A percentile compares a stretch with the other conserved stretches of the same genome.
phyloP scores from a whole-genome alignment of 345 rosid species.

The Acer saccharum region DNA sequence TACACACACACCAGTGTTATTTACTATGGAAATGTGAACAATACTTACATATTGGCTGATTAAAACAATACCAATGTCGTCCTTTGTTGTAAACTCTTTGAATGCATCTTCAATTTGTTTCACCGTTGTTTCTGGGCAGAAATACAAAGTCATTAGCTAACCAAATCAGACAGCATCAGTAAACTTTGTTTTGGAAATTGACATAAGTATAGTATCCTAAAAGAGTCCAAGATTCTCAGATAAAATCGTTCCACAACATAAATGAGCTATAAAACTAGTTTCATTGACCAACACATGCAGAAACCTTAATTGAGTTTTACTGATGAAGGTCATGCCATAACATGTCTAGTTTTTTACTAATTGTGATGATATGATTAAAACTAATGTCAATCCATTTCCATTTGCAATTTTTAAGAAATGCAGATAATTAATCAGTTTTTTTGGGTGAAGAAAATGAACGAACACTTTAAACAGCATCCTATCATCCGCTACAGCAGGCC shows the following conservation, averaged over 20 bases:
- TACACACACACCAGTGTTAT: not conserved
- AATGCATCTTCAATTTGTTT: constrained; percentile 84
- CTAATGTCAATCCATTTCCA: not conserved
- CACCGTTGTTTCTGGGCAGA: constrained; percentile 65
- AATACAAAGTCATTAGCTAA: constrained; percentile 15
- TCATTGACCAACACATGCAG: not conserved
- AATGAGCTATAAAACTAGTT: not conserved
- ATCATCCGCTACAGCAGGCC: not conserved
- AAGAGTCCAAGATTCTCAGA: not conserved
- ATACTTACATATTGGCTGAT: constrained; percentile 86
- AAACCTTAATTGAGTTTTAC: too few species aligned
- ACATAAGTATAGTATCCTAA: not conserved
- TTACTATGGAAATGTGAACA: not conserved
- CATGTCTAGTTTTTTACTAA: too few species aligned
- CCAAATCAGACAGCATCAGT: not conserved
- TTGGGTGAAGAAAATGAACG: not conserved
- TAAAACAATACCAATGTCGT: constrained; percentile 74
- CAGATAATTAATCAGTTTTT: not conserved
- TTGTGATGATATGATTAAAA: not conserved
- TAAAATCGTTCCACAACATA: not conserved
- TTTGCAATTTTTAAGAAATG: not conserved
- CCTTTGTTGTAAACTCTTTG: constrained; percentile 77
- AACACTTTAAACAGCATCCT: not conserved
- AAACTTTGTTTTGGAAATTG: not conserved
- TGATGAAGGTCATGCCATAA: too few species aligned